These are phyloP conservation scores for Pseudogymnoascus sp. DNA, from an alignment of 2,329 filamentous ascomycete genomes.

Conservation along the genomic window DNA sequence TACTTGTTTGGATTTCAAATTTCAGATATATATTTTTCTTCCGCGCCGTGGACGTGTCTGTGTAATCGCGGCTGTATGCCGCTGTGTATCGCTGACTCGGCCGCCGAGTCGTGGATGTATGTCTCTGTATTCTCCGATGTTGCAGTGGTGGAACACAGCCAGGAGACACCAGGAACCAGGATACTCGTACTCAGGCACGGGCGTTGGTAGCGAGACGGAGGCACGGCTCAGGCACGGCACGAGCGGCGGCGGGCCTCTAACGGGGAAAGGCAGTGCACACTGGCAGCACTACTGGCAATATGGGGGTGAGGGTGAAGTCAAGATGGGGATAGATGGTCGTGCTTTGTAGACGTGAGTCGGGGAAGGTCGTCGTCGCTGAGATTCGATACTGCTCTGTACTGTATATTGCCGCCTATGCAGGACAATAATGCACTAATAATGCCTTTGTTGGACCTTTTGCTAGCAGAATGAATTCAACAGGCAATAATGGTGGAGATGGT, in stretches of 20 bases:
- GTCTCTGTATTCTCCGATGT: background rate
- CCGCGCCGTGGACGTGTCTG: background rate
- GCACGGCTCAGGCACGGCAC: conserved; percentile 6
- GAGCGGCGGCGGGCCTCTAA: background rate
- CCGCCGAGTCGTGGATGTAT: background rate
- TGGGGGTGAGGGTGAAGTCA: background rate
- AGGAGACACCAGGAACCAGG: background rate
- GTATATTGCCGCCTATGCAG: background rate
- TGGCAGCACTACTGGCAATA: background rate
- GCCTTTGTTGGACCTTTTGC: background rate
- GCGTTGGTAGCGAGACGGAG: background rate
- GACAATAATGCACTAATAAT: background rate
- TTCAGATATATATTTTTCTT: background rate
- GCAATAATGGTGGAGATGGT: background rate
- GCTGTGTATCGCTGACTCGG: conserved; percentile 2
- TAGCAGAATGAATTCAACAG: too few species aligned
- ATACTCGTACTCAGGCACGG: too few species aligned
- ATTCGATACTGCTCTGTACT: background rate
- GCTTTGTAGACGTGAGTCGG: background rate
- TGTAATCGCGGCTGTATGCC: background rate
- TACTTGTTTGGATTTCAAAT: background rate
- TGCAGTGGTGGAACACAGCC: conserved; percentile 5
- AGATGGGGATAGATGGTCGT: background rate
- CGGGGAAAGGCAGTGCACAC: background rate
- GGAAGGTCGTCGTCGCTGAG: background rate